These are phyloP conservation scores for Naganishia cerealis DNA, from an alignment of 1,284 basidiomycete species.

Conservation along the genomic window DNA sequence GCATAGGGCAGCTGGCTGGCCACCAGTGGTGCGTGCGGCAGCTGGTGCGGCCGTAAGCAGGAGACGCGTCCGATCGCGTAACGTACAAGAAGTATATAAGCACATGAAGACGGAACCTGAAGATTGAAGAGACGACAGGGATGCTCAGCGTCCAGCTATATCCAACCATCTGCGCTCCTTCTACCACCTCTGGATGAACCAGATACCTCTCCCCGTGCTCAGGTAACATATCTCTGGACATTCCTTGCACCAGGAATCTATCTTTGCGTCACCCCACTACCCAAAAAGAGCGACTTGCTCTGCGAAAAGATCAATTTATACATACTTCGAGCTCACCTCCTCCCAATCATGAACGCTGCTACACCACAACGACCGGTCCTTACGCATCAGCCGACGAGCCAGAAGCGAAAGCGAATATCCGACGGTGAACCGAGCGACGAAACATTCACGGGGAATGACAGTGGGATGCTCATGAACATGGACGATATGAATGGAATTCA, in stretches of 20 bases:
- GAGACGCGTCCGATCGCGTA: slow-evolving; percentile 10
- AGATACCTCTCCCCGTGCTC: neutral
- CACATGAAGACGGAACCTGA: slow-evolving; percentile 6
- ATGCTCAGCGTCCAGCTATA: neutral
- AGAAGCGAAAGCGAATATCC: slow-evolving; percentile 22
- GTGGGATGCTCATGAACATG: slow-evolving; percentile 17
- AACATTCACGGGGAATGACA: slow-evolving; percentile 4
- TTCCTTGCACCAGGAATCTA: neutral
- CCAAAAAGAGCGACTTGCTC: slow-evolving; percentile 4
- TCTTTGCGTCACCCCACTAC: neutral
- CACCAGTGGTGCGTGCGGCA: neutral
- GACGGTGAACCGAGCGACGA: slow-evolving; percentile 6
- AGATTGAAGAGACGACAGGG: slow-evolving; percentile 1
- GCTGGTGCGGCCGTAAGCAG: neutral
- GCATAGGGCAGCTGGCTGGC: too few species aligned
- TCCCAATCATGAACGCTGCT: slow-evolving; percentile 10
- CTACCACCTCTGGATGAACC: neutral
- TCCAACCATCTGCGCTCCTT: neutral
- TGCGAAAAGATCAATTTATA: neutral
- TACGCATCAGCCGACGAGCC: slow-evolving; percentile 17
- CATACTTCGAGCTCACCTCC: neutral
- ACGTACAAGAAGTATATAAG: neutral
- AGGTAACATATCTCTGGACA: neutral
- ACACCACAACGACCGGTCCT: slow-evolving; percentile 25
- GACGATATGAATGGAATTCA: slow-evolving; percentile 25